These are phyloP conservation scores for Gaultheria prostrata DNA, from an alignment of 148 eudicot genomes.

Conservation along the genomic window DNA sequence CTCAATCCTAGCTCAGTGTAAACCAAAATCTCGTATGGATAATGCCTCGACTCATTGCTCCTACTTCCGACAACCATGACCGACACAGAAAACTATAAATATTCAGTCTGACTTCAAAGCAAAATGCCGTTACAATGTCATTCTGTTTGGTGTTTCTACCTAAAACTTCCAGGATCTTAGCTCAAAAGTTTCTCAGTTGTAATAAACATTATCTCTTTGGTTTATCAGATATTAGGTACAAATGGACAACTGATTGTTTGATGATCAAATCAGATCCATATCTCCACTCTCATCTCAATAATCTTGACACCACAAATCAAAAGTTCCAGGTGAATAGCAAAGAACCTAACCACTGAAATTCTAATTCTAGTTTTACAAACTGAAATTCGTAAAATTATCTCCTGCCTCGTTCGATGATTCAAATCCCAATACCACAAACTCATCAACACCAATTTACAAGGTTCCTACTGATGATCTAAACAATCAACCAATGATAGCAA, in stretches of 20 bases:
- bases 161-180: not conserved
- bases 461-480: not conserved
- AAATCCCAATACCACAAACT: no score
- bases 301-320: not conserved
- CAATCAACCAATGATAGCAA: not conserved
- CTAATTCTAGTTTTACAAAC: not conserved
- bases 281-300: not conserved
- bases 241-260: not conserved
- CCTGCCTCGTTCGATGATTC: not conserved
- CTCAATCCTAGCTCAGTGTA: not conserved
- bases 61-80: not conserved
- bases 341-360: no score
- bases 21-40: not conserved
- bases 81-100: not conserved
- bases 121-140: not conserved
- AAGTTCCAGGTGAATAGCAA: not conserved
- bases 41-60: not conserved
- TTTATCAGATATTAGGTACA: not conserved
- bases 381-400: not conserved
- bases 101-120: not conserved
- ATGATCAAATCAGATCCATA: slow-evolving; percentile 6
- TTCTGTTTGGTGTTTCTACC: not conserved
- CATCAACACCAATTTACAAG: no score
- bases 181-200: not conserved
- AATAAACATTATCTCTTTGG: not conserved